Conservation (phyloP, 1,284 basidiomycete genomes). For the Moesziomyces antarcticus region DNA sequence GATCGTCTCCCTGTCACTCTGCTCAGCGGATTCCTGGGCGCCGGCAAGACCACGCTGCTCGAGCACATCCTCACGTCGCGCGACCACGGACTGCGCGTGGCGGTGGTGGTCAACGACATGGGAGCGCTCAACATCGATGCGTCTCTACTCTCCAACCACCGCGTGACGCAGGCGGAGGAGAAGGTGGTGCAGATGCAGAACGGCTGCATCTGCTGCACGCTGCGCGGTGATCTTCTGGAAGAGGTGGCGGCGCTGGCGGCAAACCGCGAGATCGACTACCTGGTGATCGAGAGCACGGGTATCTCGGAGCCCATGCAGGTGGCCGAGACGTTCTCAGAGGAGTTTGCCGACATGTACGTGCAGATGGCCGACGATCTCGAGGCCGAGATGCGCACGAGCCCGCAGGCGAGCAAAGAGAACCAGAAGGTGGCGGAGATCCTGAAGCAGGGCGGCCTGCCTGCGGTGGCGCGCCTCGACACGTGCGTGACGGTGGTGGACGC, state of each 20-base stretch:
- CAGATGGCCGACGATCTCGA: conserved; percentile 62
- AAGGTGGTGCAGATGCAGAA: conserved; percentile 70
- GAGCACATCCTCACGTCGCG: conserved; percentile 69
- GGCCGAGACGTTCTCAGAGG: conserved; percentile 69
- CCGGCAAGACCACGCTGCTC: conserved; percentile 71
- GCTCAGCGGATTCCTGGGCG: conserved; percentile 70
- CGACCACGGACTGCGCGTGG: conserved; percentile 69
- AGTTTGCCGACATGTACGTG: conserved; percentile 66
- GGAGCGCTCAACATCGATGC: conserved; percentile 70
- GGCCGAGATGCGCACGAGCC: conserved; percentile 43
- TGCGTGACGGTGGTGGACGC: conserved; percentile 58
- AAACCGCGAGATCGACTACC: conserved; percentile 68
- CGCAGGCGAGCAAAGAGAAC: conserved; percentile 53
- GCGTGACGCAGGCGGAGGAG: conserved; percentile 69
- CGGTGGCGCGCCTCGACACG: conserved; percentile 65
- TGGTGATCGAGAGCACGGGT: conserved; percentile 70
- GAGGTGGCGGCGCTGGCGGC: conserved; percentile 70
- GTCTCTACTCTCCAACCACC: conserved; percentile 68
- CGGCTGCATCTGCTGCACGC: conserved; percentile 71
- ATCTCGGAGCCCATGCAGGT: conserved; percentile 71
- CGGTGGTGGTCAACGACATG: conserved; percentile 71
- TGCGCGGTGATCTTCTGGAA: conserved; percentile 71
- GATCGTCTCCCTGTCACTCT: conserved; percentile 70
- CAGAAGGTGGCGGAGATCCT: conserved; percentile 69
- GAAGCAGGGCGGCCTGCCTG: conserved; percentile 68